Evolutionary conservation across 2,329 filamentous ascomycete genomes (phyloP), one percentile per base, ranked within the genome.

Genomic region (Mycogone perniciosa): DNA sequence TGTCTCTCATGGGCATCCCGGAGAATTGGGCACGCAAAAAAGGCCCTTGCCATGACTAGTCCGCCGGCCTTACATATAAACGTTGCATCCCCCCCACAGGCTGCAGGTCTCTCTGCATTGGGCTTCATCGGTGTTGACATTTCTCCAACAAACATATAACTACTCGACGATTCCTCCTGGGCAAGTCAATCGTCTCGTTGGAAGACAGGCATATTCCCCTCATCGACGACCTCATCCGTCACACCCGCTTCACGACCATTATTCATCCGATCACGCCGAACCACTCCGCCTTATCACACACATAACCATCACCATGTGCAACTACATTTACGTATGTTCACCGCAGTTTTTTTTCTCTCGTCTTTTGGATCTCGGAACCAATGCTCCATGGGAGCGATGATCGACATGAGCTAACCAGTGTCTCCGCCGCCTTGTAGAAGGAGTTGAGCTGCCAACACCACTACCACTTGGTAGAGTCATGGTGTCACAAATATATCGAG

Each of bases 391-490:
- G 37, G 20, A 10, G 34, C n/a, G n/a, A 30, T 37, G 2, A 27
- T 34, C 6, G 27, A 37, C 29, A 13, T 26, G 20, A 41, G 46
- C 57, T 59, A 50, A 57, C 55, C 35, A 27, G 6, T 29, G 4
- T 13, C 6, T 34, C 39, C 9, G 38, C 40, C 27, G n/a, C 27
- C 27, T 42, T 34, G 26, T 54, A 77, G 75, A 75, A 76, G 52
- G 73, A 77, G 54, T 69, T 77, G 53, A 75, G 75, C 63, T 77
- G 76, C 55, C 70, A 75, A 55, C 68, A 71, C 48, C 74, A 77
- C 62, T 76, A 75, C 65, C 76, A 77, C 56, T 61, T 72, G 54
- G 71, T 73, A 50, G 71, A 72, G 53, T 72, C 71, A 29, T 74
- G 71, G 71, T 74, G 71, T 46, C 64, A 67, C 51, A 71, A 71